Conservation (phyloP, 2,329 filamentous ascomycete species). For the Penicillium polonicum region DNA sequence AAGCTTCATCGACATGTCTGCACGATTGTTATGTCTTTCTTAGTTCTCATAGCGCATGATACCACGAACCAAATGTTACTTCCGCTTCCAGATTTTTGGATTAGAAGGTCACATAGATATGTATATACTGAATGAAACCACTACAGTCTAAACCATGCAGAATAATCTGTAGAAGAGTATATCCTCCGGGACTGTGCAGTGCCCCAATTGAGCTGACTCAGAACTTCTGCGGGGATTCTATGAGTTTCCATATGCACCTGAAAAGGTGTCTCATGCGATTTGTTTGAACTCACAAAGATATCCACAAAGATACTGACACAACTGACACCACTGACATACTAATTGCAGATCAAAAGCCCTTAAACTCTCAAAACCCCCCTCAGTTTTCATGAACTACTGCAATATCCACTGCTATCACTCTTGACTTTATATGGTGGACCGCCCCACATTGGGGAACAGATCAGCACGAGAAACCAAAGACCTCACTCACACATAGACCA, state of each 20-base stretch:
- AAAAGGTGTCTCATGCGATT: background rate
- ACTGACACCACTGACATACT: background rate
- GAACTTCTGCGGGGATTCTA: conserved; percentile 38
- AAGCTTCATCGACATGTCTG: background rate
- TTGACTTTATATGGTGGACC: conserved; percentile 16
- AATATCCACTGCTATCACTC: conserved; percentile 6
- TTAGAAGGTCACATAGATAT: conserved; percentile 18
- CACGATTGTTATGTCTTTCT: conserved; percentile 4
- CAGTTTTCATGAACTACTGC: background rate
- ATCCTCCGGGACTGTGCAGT: background rate
- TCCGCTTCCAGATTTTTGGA: conserved; percentile 17
- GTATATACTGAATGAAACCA: conserved; percentile 18
- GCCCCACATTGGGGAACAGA: conserved; percentile 24
- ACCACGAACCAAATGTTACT: conserved; percentile 28
- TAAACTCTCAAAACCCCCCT: background rate
- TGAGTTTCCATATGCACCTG: conserved; percentile 29
- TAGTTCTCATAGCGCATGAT: conserved; percentile 29
- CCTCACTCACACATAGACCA: conserved; percentile 12
- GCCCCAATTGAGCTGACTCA: conserved; percentile 24
- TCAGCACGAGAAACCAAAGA: conserved; percentile 9
- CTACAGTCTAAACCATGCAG: background rate
- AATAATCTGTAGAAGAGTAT: background rate
- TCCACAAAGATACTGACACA: background rate
- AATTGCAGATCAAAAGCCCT: background rate
- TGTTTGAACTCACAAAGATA: background rate